Conservation (phyloP, 345 rosid genomes). For the Eutrema japonicum region DNA sequence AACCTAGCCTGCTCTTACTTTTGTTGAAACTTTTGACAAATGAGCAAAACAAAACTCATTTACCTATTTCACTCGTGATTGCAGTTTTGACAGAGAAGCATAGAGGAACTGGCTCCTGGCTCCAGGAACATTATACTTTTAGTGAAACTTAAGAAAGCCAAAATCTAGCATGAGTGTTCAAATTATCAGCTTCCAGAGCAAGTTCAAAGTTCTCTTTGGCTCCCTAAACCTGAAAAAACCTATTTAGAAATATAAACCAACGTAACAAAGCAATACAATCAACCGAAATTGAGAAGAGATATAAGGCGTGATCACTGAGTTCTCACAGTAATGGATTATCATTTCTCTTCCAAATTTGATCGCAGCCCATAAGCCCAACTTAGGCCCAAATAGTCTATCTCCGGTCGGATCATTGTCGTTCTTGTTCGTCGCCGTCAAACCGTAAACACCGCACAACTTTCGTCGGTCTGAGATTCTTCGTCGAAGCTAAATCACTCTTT, state of each 20-base stretch:
- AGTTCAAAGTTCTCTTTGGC: slow-evolving; percentile 91
- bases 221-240: slow-evolving; percentile 46
- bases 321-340: too few species aligned
- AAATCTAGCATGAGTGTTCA: slow-evolving; percentile 80
- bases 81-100: too few species aligned
- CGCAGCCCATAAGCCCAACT: too few species aligned
- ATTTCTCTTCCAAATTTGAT: not conserved
- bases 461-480: slow-evolving; percentile 7
- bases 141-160: slow-evolving; percentile 79
- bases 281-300: too few species aligned
- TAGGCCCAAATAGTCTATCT: not conserved
- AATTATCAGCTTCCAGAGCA: slow-evolving; percentile 78
- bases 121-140: slow-evolving; percentile 89
- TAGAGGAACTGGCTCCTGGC: slow-evolving; percentile 47
- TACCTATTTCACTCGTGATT: slow-evolving; percentile 44
- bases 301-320: too few species aligned
- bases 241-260: too few species aligned
- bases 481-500: not conserved
- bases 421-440: slow-evolving; percentile 18
- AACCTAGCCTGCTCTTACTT: not conserved
- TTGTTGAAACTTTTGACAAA: too few species aligned
- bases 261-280: too few species aligned
- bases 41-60: slow-evolving; percentile 28
- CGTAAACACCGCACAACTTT: not conserved
- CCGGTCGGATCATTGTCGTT: not conserved